These are phyloP conservation scores for Dothistroma pini DNA, from an alignment of 2,329 filamentous ascomycete species.

Conservation along the genomic window DNA sequence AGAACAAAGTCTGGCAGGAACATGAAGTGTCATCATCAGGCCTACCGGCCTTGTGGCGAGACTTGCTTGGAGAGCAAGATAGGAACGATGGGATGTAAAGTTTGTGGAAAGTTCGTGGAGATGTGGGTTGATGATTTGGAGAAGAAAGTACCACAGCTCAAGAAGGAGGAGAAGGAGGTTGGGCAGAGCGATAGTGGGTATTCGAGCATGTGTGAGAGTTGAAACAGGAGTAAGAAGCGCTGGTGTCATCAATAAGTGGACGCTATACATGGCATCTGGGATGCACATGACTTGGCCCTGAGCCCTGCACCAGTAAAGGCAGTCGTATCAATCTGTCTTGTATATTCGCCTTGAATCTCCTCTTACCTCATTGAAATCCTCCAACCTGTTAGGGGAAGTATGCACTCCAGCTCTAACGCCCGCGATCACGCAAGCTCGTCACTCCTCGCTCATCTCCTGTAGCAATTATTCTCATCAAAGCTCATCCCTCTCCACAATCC, in stretches of 20 bases:
- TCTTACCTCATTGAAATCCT: not conserved
- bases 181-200: not conserved
- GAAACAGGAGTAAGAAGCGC: not conserved
- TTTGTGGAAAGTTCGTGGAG: slow-evolving; percentile 8
- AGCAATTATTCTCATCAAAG: not conserved
- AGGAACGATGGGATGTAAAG: slow-evolving; percentile 4
- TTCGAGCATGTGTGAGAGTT: not conserved
- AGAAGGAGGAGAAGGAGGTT: not conserved
- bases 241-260: too few species aligned
- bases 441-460: not conserved
- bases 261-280: too few species aligned
- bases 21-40: too few species aligned
- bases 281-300: too few species aligned
- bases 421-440: too few species aligned
- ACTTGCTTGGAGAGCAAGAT: not conserved
- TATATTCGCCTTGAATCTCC: too few species aligned
- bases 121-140: slow-evolving; percentile 10
- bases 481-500: slow-evolving; percentile 1
- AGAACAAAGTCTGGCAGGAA: not conserved
- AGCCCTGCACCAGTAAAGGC: too few species aligned
- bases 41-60: not conserved
- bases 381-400: not conserved
- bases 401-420: not conserved
- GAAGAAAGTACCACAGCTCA: slow-evolving; percentile 2
- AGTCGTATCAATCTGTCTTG: too few species aligned